A percentile compares a stretch with the other conserved stretches of the same genome.
phyloP scores from a whole-genome alignment of 73 alveolate species.

The Durusdinium trenchii region DNA sequence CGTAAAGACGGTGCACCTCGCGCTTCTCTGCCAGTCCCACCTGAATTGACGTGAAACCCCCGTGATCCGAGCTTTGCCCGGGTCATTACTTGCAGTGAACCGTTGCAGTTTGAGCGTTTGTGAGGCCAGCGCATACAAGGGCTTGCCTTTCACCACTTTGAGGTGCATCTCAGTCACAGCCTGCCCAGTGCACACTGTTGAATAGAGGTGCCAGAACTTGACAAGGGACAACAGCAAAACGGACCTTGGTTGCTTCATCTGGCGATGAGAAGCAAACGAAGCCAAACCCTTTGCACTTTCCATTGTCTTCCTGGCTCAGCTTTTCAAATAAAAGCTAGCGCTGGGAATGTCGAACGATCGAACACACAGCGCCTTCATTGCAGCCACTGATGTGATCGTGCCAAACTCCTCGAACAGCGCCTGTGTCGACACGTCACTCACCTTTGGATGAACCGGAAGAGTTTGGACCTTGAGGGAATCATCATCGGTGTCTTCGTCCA shows the following conservation, averaged over 20 bases:
- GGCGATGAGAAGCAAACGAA: conserved; percentile 46
- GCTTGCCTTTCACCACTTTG: conserved; percentile 34
- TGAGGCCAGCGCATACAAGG: background rate
- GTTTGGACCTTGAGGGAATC: background rate
- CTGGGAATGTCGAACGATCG: background rate
- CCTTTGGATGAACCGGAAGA: background rate
- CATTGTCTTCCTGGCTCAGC: background rate
- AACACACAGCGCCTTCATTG: background rate
- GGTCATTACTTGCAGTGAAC: too few relatives aligned
- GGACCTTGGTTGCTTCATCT: conserved; percentile 36
- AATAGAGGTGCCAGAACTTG: background rate
- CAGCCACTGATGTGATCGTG: conserved; percentile 46
- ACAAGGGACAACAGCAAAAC: background rate
- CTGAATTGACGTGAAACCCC: too few relatives aligned
- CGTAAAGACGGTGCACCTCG: conserved; percentile 3
- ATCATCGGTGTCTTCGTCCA: conserved; percentile 45
- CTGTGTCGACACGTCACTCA: background rate
- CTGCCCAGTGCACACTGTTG: background rate
- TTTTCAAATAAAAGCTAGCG: background rate
- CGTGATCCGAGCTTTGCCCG: too few relatives aligned
- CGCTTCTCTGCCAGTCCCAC: conserved; percentile 46
- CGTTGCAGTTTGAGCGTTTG: too few relatives aligned
- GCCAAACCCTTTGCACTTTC: conserved; percentile 18
- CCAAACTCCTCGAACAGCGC: conserved; percentile 44
- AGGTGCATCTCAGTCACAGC: conserved; percentile 69